Evolutionary conservation across 108 stramenopile genomes (phyloP).

Genomic region (Licmophora abbreviata): DNA sequence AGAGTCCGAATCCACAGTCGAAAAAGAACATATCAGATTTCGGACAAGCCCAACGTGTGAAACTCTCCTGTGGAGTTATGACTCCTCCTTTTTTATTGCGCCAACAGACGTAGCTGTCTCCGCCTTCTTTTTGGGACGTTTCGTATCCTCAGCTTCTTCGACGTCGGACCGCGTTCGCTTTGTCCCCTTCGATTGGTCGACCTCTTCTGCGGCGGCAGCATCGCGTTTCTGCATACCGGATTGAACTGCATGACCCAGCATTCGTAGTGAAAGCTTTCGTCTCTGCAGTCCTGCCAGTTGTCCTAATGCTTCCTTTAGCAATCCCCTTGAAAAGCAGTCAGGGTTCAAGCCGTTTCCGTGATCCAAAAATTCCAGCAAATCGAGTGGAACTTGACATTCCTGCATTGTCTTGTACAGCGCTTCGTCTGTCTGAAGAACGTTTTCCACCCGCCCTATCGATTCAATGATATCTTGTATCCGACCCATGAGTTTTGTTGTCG

Average conservation of each 20-base stretch:
- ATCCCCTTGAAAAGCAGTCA: conserved; percentile 66
- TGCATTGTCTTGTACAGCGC: conserved; percentile 39
- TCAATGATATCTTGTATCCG: conserved; percentile 35
- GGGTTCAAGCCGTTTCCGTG: conserved; percentile 63
- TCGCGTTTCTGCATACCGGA: conserved; percentile 28
- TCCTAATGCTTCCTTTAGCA: conserved; percentile 57
- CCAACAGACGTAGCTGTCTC: no score
- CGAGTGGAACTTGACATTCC: conserved; percentile 60
- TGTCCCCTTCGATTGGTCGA: no score
- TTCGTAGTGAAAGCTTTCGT: conserved; percentile 58
- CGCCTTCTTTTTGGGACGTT: no score
- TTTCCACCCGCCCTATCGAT: conserved; percentile 45
- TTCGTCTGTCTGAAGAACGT: conserved; percentile 42
- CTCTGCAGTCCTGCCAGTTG: conserved; percentile 66
- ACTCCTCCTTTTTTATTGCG: no score
- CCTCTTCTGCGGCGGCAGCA: no score
- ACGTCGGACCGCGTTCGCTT: no score
- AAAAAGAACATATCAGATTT: no score
- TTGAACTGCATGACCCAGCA: conserved; percentile 60
- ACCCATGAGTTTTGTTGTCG: conserved; percentile 54
- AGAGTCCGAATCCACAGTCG: no score
- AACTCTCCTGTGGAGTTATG: no score
- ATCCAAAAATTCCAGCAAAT: conserved; percentile 77
- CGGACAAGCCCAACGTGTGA: no score
- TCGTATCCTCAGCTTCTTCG: no score